Conservation (phyloP, 768 basidiomycete species). For the Trametes coccinea region DNA sequence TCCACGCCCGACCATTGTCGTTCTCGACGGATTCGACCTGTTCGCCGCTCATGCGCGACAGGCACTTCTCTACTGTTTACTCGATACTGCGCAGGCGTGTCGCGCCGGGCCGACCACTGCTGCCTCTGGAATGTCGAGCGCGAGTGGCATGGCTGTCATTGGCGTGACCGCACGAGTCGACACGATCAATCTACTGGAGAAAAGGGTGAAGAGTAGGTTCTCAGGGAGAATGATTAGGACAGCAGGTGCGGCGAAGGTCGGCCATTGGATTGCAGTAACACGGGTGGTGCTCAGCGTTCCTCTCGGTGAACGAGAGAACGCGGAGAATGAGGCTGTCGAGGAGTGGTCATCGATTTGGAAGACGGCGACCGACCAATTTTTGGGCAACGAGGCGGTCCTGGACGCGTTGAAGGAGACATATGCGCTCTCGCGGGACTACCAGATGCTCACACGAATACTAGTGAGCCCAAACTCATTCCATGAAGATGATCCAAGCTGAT, state of each 20-base stretch:
- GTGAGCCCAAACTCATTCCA: constrained; percentile 41
- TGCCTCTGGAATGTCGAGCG: not conserved
- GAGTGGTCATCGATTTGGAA: constrained; percentile 70
- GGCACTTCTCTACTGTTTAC: constrained; percentile 88
- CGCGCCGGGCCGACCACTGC: constrained; percentile 50
- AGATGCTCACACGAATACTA: constrained; percentile 57
- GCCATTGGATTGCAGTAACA: constrained; percentile 53
- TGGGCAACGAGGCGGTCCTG: constrained; percentile 48
- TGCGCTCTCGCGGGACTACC: constrained; percentile 59
- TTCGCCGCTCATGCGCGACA: constrained; percentile 93
- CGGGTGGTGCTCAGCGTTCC: constrained; percentile 44
- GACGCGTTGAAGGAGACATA: constrained; percentile 59
- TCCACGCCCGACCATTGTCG: constrained; percentile 73
- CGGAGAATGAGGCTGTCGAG: constrained; percentile 26
- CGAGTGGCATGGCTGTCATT: constrained; percentile 77
- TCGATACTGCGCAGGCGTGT: constrained; percentile 92
- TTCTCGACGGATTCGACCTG: constrained; percentile 92
- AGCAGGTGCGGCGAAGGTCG: constrained; percentile 53
- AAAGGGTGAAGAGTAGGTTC: constrained; percentile 96
- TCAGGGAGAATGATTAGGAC: constrained; percentile 88
- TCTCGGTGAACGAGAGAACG: constrained; percentile 21
- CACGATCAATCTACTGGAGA: constrained; percentile 86
- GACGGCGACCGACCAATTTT: constrained; percentile 53
- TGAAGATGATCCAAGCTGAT: not conserved
- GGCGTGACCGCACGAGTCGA: constrained; percentile 88